These are phyloP conservation scores for Citrus cavaleriei DNA, from an alignment of 345 rosid species.

Conservation along the genomic window DNA sequence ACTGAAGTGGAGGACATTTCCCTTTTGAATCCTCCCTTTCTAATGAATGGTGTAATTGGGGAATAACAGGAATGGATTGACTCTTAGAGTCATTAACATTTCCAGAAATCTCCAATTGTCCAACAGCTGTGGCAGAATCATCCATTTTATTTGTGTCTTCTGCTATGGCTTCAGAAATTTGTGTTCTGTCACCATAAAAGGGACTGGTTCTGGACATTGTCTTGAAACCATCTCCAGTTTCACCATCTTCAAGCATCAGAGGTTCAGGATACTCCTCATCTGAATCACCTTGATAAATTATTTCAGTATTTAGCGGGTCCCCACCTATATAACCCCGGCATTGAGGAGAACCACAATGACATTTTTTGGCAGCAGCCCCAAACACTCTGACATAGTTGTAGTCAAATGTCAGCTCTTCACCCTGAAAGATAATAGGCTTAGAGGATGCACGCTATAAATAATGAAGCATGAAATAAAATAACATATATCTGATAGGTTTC, in stretches of 20 bases:
- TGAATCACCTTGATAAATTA: conserved; percentile 88
- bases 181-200: conserved; percentile 25
- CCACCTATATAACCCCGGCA: conserved; percentile 98
- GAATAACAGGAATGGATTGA: conserved; percentile 27
- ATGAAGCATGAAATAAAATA: background rate
- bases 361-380: conserved; percentile 99
- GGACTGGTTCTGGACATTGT: conserved; percentile 27
- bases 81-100: conserved; percentile 27
- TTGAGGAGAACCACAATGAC: conserved; percentile 80
- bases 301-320: conserved; percentile 74
- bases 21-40: conserved; percentile 31
- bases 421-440: conserved; percentile 43
- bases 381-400: conserved; percentile 96
- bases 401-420: conserved; percentile 93
- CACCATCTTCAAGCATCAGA: conserved; percentile 71
- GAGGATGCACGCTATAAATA: conserved; percentile 7
- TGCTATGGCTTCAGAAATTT: conserved; percentile 20
- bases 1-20: conserved; percentile 27
- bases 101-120: conserved; percentile 19
- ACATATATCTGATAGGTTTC: background rate
- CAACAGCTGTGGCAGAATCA: conserved; percentile 4
- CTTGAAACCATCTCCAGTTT: conserved; percentile 38
- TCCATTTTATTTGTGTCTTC: conserved; percentile 22
- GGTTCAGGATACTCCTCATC: conserved; percentile 98
- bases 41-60: conserved; percentile 25